Evolutionary conservation across 176 grass and related monocot genomes (phyloP), one percentile per base, ranked within the genome.

Genomic region (Oryza brachyantha): DNA sequence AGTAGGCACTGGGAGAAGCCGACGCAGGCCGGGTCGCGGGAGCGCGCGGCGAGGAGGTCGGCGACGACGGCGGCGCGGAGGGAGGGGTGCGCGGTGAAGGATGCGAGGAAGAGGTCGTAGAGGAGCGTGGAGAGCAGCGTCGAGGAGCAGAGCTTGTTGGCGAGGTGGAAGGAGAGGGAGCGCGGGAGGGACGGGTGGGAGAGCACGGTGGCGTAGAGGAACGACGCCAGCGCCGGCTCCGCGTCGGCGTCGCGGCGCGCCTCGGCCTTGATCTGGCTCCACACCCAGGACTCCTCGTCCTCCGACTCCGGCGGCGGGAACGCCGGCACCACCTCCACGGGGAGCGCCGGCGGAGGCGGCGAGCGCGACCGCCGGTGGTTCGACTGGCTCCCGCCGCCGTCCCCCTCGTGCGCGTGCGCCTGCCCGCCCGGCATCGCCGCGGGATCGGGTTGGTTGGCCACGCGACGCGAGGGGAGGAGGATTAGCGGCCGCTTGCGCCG

Each of bases 91-190:
- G 83, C 78, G 48, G 86, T 38, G 78, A 97, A 86, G 36, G 83
- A 89, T 94, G 35, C 35, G 35, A 36, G 35, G 35, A 36, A 36
- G 35, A 36, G 35, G 35, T 36, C 35, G 35, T 36, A 36, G 35
- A 36, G 35, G 35, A 36, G 35, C 2, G 35, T 36, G 35, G 35
- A 36, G 35, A 36, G 35, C 4, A 36, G 35, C 92, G 68, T 98
- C 94, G 76, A 98, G 89, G 89, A 98, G 85, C 92, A 92, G 45
- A 94, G 87, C 87, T 98, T 98, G 80, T 98, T 98, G 95, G 95
- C 92, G 72, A 98, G 95, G 83, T 94, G 95, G 85, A 98, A 97
- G 60, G 60, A 90, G 92, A 97, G 4, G 89, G 89, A 32, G 3
- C 31, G 83, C 94, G 95, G 68, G 92, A 90, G 35, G 92, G 91